Conservation (phyloP, 306 rosid species). For the Castanopsis chinensis region DNA sequence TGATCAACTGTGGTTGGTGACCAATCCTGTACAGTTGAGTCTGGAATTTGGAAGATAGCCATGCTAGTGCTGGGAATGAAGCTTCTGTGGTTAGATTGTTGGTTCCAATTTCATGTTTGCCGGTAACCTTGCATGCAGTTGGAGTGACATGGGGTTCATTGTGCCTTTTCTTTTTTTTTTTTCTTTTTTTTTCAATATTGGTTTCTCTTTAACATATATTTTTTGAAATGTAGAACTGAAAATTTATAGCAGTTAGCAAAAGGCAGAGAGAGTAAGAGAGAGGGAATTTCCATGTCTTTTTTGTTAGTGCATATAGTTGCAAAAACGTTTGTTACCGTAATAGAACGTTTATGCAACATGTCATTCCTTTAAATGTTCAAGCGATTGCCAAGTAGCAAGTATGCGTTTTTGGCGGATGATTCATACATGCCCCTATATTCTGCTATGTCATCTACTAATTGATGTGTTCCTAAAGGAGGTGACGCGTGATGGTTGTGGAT, state of each 20-base stretch:
- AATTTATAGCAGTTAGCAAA: background rate
- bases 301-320: no score
- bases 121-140: background rate
- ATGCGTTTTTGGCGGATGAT: no score
- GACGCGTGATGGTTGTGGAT: no score
- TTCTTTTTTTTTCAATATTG: no score
- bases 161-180: background rate
- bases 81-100: constrained; percentile 69
- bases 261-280: background rate
- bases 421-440: no score
- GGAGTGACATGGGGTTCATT: background rate
- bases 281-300: background rate
- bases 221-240: background rate
- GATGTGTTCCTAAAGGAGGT: no score
- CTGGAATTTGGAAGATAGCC: constrained; percentile 34
- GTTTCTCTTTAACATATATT: background rate
- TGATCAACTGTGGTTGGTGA: constrained; percentile 33
- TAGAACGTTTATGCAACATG: no score
- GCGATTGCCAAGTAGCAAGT: no score
- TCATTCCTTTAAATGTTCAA: no score
- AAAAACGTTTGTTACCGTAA: no score
- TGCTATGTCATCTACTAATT: no score
- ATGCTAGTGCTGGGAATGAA: constrained; percentile 67
- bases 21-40: constrained; percentile 11
- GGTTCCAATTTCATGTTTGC: background rate